Evolutionary conservation across 345 rosid genomes (phyloP).

Genomic region (Eucalyptus dawsonii): DNA sequence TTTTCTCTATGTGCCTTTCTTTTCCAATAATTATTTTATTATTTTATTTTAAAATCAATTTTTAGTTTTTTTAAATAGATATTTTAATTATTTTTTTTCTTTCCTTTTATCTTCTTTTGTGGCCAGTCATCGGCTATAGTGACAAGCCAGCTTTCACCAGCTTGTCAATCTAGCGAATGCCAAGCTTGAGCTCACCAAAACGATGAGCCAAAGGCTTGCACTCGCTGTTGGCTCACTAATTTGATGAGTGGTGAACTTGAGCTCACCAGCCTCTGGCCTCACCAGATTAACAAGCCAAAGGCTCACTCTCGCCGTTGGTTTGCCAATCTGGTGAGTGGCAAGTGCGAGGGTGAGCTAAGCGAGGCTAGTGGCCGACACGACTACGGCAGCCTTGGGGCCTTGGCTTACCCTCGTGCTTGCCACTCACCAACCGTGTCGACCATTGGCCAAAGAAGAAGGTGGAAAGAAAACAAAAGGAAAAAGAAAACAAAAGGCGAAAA

Average conservation of each 20-base stretch:
- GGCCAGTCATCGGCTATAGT: fast-evolving
- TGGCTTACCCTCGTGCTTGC: too few species aligned
- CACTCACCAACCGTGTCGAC: fast-evolving
- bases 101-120: fast-evolving
- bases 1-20: too few species aligned
- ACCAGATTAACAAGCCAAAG: fast-evolving
- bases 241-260: too few species aligned
- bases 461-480: too few species aligned
- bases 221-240: fast-evolving
- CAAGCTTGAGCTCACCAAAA: fast-evolving
- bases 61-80: too few species aligned
- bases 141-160: fast-evolving
- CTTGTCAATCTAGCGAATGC: fast-evolving
- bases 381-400: fast-evolving
- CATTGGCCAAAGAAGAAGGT: too few species aligned
- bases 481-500: too few species aligned
- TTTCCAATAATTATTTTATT: too few species aligned
- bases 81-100: too few species aligned
- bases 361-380: too few species aligned
- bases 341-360: fast-evolving
- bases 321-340: fast-evolving
- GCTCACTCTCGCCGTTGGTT: too few species aligned
- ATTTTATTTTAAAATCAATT: too few species aligned
- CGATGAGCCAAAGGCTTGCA: fast-evolving
- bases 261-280: fast-evolving